Evolutionary conservation across 345 rosid genomes (phyloP), one percentile per base, ranked within the genome.

Genomic region (Melaleuca quinquenervia): DNA sequence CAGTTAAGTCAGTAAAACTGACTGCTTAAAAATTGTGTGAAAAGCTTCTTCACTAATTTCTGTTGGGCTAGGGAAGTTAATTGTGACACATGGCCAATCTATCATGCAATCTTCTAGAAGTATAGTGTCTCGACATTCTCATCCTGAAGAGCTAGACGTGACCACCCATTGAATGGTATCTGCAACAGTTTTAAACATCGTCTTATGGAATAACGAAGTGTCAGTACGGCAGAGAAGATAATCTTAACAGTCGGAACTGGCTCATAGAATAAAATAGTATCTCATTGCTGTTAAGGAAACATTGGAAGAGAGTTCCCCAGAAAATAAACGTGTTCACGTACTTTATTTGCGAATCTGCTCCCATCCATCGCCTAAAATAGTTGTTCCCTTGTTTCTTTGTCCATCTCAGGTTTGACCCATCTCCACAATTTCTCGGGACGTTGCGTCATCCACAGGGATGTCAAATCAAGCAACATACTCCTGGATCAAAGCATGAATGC

Each of bases 401-500:
- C 85, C 13, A 12, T 50, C 36, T 22, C 91, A 88, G 97, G 95
- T 84, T 92, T 92, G 85, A 75, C 84, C 53, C 88, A 91, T 89
- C 90, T 92, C 83, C 90, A 90, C 88, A 85, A 91, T 60, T 91
- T 89, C 88, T 74, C 88, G 6, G 85, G 88, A 50, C 88, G 92
- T 52, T 52, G 91, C 22, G 44, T 92, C 62, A 90, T 92, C 88
- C 96, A 93, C 60, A 90, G 97, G 83, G 97, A 94, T 91, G 95
- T 94, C 29, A 93, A 93, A 89, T 92, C 96, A 32, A 93, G 96
- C 90, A 94, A 94, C 90, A 93, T 94, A 88, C 93, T 94, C 85
- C 87, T 94, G 87, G 95, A 93, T 85, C 91, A 94, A 13, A 92
- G 92, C 91, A 92, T 94, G 97, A 89, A 90, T 52, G 96, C 97